phyloP scores from a whole-genome alignment of 2,329 filamentous ascomycete species.

The Curvularia verruculosa region DNA sequence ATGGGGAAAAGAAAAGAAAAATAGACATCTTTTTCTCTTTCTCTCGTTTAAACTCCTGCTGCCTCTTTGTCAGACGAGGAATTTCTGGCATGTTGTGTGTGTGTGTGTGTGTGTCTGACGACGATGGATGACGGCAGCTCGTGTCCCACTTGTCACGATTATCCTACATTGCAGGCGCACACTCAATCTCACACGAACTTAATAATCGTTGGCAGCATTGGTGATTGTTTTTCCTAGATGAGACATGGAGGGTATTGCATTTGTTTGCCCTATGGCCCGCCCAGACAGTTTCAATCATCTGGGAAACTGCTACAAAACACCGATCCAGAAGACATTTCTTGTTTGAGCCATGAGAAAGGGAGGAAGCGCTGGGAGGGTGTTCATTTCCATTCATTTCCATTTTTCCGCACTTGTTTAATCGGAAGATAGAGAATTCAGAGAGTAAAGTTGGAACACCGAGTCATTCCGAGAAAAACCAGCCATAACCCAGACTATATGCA shows the following conservation, averaged over 20 bases:
- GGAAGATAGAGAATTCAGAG: conserved; percentile 27
- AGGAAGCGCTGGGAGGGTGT: no score
- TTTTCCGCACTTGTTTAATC: conserved; percentile 31
- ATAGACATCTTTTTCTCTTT: no score
- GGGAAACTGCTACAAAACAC: conserved; percentile 28
- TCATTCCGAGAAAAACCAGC: conserved; percentile 36
- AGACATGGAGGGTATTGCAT: conserved; percentile 46
- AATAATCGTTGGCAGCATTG: neutral
- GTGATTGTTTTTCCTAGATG: conserved; percentile 29
- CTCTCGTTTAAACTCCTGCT: no score
- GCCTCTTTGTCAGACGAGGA: no score
- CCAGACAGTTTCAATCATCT: conserved; percentile 33
- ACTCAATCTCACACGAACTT: neutral
- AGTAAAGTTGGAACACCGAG: conserved; percentile 37
- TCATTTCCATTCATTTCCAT: conserved; percentile 41
- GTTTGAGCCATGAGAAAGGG: conserved; percentile 29
- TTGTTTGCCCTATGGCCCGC: conserved; percentile 40
- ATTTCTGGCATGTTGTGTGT: no score
- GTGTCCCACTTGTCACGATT: no score
- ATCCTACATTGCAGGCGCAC: no score
- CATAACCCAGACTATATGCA: conserved; percentile 35
- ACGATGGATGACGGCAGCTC: no score
- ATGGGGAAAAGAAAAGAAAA: no score
- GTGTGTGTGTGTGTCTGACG: no score
- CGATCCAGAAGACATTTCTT: conserved; percentile 29